phyloP scores from a whole-genome alignment of 192 early-diverging fungal species.

The Fimicolochytrium jonesii region DNA sequence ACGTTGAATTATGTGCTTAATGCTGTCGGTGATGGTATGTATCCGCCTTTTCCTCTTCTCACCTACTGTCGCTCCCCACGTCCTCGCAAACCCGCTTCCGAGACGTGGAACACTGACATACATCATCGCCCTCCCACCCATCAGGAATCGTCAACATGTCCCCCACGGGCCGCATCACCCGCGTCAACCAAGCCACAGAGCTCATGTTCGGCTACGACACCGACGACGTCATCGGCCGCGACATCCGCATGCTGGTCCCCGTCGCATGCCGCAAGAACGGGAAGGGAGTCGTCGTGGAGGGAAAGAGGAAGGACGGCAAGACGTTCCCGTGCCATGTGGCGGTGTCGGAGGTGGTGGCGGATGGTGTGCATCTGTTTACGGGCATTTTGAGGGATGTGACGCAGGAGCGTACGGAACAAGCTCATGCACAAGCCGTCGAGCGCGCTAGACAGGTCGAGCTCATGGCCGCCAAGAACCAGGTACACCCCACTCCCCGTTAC shows the following conservation, averaged over 20 bases:
- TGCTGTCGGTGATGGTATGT: conserved; percentile 29
- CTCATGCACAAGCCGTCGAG: conserved; percentile 17
- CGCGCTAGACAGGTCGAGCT: conserved; percentile 22
- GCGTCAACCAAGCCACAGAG: conserved; percentile 36
- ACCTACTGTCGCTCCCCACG: too few relatives aligned
- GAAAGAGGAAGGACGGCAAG: conserved; percentile 27
- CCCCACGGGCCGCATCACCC: conserved; percentile 18
- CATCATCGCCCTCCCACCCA: background rate
- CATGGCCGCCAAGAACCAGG: conserved; percentile 14
- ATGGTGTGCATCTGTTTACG: conserved; percentile 39
- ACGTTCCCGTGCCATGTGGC: conserved; percentile 35
- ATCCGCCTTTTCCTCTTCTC: too few relatives aligned
- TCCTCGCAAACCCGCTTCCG: too few relatives aligned
- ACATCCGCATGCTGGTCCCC: conserved; percentile 35
- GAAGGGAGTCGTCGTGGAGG: conserved; percentile 14
- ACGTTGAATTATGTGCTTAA: conserved; percentile 36
- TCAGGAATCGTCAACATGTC: conserved; percentile 38
- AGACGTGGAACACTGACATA: background rate
- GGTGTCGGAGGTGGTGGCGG: conserved; percentile 31
- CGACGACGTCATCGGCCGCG: conserved; percentile 31
- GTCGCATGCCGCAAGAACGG: conserved; percentile 4
- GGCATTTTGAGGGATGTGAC: conserved; percentile 41
- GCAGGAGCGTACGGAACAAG: conserved; percentile 26
- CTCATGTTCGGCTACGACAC: conserved; percentile 32
- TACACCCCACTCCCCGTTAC: background rate